These are phyloP conservation scores for Clavariopsis aquatica DNA, from an alignment of 495 filamentous ascomycete genomes.

Conservation along the genomic window DNA sequence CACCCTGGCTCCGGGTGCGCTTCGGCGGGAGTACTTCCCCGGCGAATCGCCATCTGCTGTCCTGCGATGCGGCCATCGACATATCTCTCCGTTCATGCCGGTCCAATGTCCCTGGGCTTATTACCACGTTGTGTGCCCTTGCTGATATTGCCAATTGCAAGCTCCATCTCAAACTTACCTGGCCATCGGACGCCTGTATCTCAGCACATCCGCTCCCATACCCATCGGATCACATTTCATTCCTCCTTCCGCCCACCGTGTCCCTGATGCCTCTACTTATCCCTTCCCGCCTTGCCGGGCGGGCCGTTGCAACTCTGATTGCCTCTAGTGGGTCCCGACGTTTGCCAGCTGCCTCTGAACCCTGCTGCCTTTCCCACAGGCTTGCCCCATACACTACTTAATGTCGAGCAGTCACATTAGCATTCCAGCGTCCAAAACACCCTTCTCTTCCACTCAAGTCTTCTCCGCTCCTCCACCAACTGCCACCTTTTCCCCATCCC, in stretches of 20 bases:
- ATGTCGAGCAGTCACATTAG: constrained; percentile 24
- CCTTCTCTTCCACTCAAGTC: constrained; percentile 9
- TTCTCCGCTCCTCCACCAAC: constrained; percentile 1
- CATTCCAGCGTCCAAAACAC: constrained; percentile 15
- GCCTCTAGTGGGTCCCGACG: constrained; percentile 16
- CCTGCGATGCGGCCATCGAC: neutral
- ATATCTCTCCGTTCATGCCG: constrained; percentile 7
- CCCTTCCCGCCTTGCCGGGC: constrained; percentile 31
- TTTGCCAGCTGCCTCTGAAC: constrained; percentile 17
- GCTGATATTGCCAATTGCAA: constrained; percentile 5
- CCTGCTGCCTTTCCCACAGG: constrained; percentile 1
- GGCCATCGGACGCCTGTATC: neutral
- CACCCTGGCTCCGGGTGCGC: neutral
- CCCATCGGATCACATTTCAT: constrained; percentile 19
- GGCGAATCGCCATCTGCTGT: constrained; percentile 11
- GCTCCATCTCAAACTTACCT: constrained; percentile 10
- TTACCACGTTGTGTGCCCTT: constrained; percentile 24
- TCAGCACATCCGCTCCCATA: neutral
- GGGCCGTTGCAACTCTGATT: constrained; percentile 34
- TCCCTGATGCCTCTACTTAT: constrained; percentile 6
- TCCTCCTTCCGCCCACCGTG: constrained; percentile 19
- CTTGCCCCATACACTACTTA: constrained; percentile 21
- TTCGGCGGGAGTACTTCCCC: constrained; percentile 14
- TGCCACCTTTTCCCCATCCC: constrained; percentile 2
- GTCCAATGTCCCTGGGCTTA: constrained; percentile 6